Evolutionary conservation across 2,329 filamentous ascomycete genomes (phyloP), one percentile per base, ranked within the genome.

Genomic region (Gaeumannomyces sp.): DNA sequence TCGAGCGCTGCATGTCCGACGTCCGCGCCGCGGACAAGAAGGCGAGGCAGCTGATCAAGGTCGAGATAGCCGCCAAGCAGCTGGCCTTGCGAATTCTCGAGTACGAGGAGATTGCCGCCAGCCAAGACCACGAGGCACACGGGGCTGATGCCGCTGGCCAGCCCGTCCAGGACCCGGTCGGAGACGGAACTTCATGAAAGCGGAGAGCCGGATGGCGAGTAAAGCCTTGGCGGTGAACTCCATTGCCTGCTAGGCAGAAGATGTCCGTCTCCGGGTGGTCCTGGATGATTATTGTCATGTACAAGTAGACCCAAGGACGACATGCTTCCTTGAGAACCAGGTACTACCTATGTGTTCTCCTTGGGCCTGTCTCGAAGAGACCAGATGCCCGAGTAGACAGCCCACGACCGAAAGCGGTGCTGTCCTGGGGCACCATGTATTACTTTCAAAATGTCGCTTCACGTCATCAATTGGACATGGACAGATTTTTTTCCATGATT

Each of bases 1-100:
- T 81, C 60, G 77, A 80, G 66, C 76, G 78, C 65, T 79, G 80
- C 4, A 77, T 85, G 73, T 73, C 73, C 16, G 78, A 83, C 63
- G 78, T 80, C 28, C 76, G 79, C 33, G 69, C 70, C 22, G 76
- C 80, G 35, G 78, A 81, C 67, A 77, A 74, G 68, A 76, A 77
- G 62, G 76, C 78, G 1, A 77, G 83, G 5, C 75, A 79, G 62
- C 75, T 85, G 66, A 78, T 83, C 62, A 77, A 82, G 68, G 80
- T 87, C 64, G 82, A 86, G 68, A 76, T 80, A 59, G 78, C 81
- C 3, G 83, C 84, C 16, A 79, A 81, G 71, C 81, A 85, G 73
- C 76, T 87, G 38, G 83, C 81, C 8, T 76, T 83, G 69, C 79
- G 81, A 33, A 79, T 85, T 59, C 76, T 78, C 27, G 79, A 83